phyloP scores from a whole-genome alignment of 257 asterid species.

The Cynanchum wilfordii region DNA sequence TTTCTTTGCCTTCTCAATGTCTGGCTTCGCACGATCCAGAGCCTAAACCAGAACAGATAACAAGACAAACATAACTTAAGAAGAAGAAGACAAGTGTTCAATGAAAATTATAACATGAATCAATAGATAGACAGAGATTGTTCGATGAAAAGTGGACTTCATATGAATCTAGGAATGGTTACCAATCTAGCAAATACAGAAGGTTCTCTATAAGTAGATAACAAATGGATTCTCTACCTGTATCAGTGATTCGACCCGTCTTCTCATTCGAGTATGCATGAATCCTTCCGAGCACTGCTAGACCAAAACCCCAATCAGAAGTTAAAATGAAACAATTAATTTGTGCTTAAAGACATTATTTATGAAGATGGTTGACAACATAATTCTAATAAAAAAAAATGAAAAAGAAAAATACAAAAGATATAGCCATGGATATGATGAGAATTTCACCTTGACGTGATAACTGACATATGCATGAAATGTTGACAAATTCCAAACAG shows the following conservation, averaged over 20 bases:
- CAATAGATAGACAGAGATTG: background rate
- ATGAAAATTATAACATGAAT: background rate
- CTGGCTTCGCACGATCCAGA: constrained; percentile 83
- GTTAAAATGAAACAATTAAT: background rate
- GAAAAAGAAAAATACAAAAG: constrained; percentile 4
- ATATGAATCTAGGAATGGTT: background rate
- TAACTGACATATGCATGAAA: constrained; percentile 95
- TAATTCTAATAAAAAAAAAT: background rate
- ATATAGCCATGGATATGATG: constrained; percentile 11
- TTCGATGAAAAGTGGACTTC: background rate
- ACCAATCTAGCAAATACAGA: background rate
- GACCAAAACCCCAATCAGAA: constrained; percentile 15
- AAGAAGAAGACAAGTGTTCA: background rate
- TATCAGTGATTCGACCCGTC: constrained; percentile 85
- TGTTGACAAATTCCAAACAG: constrained; percentile 89
- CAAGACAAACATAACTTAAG: background rate
- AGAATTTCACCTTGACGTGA: constrained; percentile 78
- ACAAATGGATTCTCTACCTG: constrained; percentile 40
- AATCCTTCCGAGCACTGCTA: constrained; percentile 89
- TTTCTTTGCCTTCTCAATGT: constrained; percentile 44
- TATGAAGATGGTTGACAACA: background rate
- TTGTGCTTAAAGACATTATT: background rate
- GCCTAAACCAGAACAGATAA: constrained; percentile 33
- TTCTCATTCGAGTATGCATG: constrained; percentile 99
- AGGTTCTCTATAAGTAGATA: background rate